phyloP scores from a whole-genome alignment of 768 basidiomycete species.

The Amanita rimosa region DNA sequence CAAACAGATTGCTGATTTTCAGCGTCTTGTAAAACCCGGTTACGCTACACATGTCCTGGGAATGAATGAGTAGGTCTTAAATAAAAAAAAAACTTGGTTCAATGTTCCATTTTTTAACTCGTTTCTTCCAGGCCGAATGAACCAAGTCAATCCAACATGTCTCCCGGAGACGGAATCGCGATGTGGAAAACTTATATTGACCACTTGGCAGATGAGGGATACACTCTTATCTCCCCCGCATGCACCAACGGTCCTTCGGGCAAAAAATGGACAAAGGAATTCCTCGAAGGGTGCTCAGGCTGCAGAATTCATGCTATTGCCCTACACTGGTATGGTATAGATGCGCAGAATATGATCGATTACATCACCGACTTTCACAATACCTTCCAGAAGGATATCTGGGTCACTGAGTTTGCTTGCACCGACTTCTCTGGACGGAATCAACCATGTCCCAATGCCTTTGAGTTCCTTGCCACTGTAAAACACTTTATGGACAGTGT shows the following conservation, averaged over 20 bases:
- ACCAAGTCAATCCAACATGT: conserved; percentile 47
- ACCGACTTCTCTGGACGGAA: conserved; percentile 44
- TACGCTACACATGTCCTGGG: conserved; percentile 44
- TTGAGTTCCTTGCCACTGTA: conserved; percentile 33
- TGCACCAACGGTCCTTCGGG: conserved; percentile 52
- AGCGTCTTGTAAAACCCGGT: conserved; percentile 31
- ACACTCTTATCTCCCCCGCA: conserved; percentile 53
- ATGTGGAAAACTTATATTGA: conserved; percentile 55
- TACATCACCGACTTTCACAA: conserved; percentile 38
- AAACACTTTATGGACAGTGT: conserved; percentile 35
- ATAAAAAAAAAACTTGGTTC: no score
- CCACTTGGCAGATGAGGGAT: conserved; percentile 45
- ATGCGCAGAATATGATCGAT: conserved; percentile 32
- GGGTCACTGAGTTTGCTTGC: conserved; percentile 66
- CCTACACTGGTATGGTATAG: conserved; percentile 61
- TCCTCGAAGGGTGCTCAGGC: conserved; percentile 38
- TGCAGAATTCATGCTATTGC: conserved; percentile 42
- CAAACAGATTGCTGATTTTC: conserved; percentile 37
- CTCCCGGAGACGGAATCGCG: conserved; percentile 31
- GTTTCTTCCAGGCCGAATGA: conserved; percentile 51
- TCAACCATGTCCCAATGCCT: conserved; percentile 31
- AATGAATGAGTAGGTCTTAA: conserved; percentile 59
- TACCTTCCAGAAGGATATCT: conserved; percentile 32
- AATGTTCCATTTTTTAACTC: not conserved
- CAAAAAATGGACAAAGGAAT: conserved; percentile 50